These are phyloP conservation scores for Sesbania bispinosa DNA, from an alignment of 306 rosid genomes.

Conservation along the genomic window DNA sequence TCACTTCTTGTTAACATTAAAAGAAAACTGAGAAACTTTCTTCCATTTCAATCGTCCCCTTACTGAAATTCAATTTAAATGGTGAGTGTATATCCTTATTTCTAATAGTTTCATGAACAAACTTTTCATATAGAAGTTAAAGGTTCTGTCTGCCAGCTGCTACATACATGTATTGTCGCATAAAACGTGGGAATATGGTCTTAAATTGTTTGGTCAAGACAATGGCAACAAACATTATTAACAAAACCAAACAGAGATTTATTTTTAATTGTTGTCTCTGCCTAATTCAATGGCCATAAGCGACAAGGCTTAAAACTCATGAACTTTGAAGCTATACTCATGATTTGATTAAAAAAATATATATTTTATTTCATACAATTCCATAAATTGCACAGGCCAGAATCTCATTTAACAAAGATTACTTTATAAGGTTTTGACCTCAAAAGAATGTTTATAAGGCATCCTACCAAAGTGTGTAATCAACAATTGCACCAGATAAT, in stretches of 20 bases:
- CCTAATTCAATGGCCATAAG: neutral
- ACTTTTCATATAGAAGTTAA: neutral
- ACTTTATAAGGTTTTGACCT: neutral
- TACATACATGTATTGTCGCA: neutral
- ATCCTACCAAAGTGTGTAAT: neutral
- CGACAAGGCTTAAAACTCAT: neutral
- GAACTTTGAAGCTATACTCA: neutral
- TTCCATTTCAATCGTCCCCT: neutral
- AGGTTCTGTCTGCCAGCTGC: neutral
- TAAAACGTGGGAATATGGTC: neutral
- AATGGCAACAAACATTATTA: neutral
- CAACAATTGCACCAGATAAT: neutral
- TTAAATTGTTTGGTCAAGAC: neutral
- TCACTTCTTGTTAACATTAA: neutral
- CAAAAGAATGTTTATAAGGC: neutral
- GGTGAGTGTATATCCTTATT: neutral
- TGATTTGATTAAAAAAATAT: neutral
- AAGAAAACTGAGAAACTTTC: neutral
- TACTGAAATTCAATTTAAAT: neutral
- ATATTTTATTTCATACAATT: neutral
- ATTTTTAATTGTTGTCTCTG: slow-evolving; percentile 1
- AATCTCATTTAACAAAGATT: neutral
- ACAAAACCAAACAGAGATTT: neutral
- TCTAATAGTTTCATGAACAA: neutral
- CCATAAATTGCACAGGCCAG: neutral